Base-by-base conservation (phyloP, 2,329 filamentous ascomycete species). In the Penicillium sp. region DNA sequence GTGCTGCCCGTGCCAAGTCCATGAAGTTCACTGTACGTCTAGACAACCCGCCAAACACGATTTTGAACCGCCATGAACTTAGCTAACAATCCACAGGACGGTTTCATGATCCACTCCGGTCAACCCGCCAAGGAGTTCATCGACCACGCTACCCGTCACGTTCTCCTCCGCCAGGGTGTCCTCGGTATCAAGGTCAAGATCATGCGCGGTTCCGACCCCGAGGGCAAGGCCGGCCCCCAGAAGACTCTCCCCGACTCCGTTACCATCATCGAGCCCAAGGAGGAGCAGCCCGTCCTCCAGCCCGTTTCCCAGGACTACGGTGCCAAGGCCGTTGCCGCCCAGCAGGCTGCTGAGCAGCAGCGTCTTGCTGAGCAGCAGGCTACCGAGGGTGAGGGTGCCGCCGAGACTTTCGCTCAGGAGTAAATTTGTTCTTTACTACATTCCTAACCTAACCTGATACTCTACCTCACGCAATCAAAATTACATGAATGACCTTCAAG, bases 101-200 rank as follows among this genome's bases (percentile, higher is more conserved):
- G 94, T 79, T 99, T 99, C 91, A 99, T 99, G 94, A 99, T 99
- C 83, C 94, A 99, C 91, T 99, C 94, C 75, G 94, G 94, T 83
- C 94, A 99, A 81, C 94, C 94, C 76, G 94, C 93, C 76, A 93
- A 95, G 83, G 94, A 99, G 84, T 99, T 99, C 85, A 99, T 99
- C 80, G 94, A 99, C 86, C 86, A 83, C 75, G 95, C 95, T 71
- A 97, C 94, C 75, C 94, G 94, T 74, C 94, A 99, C 91, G 94
- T 99, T 74, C 92, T 99, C 69, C 92, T 99, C 81, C 91, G 95
- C 83, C 94, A 99, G 86, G 94, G 94, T 90, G 94, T 99, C 68
- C 86, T 99, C 68, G 94, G 94, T 84, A 99, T 99, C 85, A 99
- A 99, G 88, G 94, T 99, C 82, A 99, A 99, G 92, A 99, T 99